Base-by-base conservation (phyloP, 768 basidiomycete species). In the Ramaria sp. region DNA sequence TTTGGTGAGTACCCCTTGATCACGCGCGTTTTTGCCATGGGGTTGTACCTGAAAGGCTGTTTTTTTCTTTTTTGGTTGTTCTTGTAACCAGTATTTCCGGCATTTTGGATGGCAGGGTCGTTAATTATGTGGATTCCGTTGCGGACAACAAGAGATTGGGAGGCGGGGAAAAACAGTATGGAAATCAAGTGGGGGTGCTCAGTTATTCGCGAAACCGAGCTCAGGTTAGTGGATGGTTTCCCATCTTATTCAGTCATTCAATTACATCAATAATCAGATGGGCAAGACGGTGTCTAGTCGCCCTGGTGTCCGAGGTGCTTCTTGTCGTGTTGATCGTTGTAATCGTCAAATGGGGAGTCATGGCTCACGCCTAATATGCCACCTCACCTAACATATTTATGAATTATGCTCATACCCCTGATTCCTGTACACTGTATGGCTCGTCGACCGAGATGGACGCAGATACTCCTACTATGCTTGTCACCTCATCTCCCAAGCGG, bases 81-180 rank as follows among this genome's bases (percentile, higher is more conserved):
- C n/a, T n/a, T n/a, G 38, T 34, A 20, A 25, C 5, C 9, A 55
- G 53, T 44, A 34, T 37, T 55, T 27, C 53, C 53, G 2, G 53
- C 25, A 10, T 55, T 55, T 22, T 55, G 53, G 53, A 12, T 55
- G 2, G 41, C 42, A 5, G 53, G 53, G n/a, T 24, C 36, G 28
- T 32, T 24, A 20, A 55, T 55, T 36, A 44, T 55, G 12, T 32
- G 47, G 13, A 55, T 34, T 24, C 53, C 43, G 7, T 39, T 55
- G 24, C 53, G 53, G 13, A n/a, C 53, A 28, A 55, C 44, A n/a
- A 39, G 25, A 6, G 53, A 55, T 25, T 48, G 44, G 53, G 53
- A 55, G 42, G 42, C 15, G 20, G 53, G 53, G 18, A 55, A 45
- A 20, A 45, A 18, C 18, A 18, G 18, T 9, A 15, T 13, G 13